These are phyloP conservation scores for Galerina marginata DNA, from an alignment of 768 basidiomycete genomes.

Conservation along the genomic window DNA sequence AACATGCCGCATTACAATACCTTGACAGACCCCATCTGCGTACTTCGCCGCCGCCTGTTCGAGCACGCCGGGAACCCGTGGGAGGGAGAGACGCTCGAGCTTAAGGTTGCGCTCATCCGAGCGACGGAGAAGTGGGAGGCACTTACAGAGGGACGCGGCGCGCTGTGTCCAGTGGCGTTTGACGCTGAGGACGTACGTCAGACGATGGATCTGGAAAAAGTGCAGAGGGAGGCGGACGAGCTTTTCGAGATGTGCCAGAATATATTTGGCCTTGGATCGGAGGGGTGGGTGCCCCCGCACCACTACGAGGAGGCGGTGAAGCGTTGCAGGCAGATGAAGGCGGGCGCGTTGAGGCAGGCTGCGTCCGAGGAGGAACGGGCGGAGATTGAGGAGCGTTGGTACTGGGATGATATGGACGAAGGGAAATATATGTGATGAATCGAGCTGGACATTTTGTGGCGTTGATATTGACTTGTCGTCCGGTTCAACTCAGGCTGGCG, in stretches of 20 bases:
- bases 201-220: slow-evolving; percentile 35
- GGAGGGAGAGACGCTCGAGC: slow-evolving; percentile 54
- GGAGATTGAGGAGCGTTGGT: slow-evolving; percentile 46
- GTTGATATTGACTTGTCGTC: too few species aligned
- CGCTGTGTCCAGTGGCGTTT: slow-evolving; percentile 53
- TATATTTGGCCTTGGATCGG: slow-evolving; percentile 39
- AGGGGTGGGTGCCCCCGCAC: slow-evolving; percentile 49
- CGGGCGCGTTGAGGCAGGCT: slow-evolving; percentile 33
- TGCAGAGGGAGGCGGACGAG: slow-evolving; percentile 23
- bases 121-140: slow-evolving; percentile 47
- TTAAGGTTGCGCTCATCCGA: slow-evolving; percentile 51
- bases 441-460: too few species aligned
- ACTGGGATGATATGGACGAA: slow-evolving; percentile 55
- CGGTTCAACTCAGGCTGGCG: too few species aligned
- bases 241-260: slow-evolving; percentile 29
- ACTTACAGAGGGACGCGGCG: slow-evolving; percentile 39
- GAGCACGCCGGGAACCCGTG: slow-evolving; percentile 47
- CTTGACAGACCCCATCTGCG: slow-evolving; percentile 40
- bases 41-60: slow-evolving; percentile 49
- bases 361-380: slow-evolving; percentile 42
- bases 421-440: slow-evolving; percentile 18
- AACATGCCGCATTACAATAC: slow-evolving; percentile 49
- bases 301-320: slow-evolving; percentile 46
- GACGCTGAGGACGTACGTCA: slow-evolving; percentile 48
- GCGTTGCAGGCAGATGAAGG: slow-evolving; percentile 38